These are phyloP conservation scores for Diplocarpon rosae DNA, from an alignment of 2,329 filamentous ascomycete genomes.

Conservation along the genomic window DNA sequence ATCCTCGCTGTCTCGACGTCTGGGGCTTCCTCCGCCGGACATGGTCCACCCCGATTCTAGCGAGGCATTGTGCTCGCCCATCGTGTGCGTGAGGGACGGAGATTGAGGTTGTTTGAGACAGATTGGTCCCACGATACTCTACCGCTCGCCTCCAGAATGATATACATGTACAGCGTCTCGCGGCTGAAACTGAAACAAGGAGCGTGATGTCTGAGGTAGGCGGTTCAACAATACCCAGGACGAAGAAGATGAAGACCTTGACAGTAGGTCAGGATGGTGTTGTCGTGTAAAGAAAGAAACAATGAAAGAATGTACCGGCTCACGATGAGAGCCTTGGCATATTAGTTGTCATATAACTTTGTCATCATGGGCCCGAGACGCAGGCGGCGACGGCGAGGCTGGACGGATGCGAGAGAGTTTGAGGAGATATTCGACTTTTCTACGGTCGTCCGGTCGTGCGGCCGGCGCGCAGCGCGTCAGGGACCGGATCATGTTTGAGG, in stretches of 20 bases:
- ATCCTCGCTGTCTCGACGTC: slow-evolving; percentile 21
- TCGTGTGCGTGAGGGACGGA: slow-evolving; percentile 5
- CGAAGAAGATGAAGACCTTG: no score
- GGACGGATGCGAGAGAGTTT: slow-evolving; percentile 1
- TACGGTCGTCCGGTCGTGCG: slow-evolving; percentile 3
- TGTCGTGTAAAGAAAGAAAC: slow-evolving; percentile 9
- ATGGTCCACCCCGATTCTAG: slow-evolving; percentile 16
- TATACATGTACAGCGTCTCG: neutral
- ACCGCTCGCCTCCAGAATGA: neutral
- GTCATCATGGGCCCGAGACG: no score
- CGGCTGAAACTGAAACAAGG: neutral
- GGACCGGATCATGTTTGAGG: slow-evolving; percentile 35
- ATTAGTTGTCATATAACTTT: no score
- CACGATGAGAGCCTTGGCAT: no score
- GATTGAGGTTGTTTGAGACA: slow-evolving; percentile 6
- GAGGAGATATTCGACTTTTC: slow-evolving; percentile 18
- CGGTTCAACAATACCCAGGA: no score
- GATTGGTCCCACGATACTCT: slow-evolving; percentile 9
- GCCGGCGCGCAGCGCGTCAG: no score
- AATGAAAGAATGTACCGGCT: no score
- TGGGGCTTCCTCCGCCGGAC: slow-evolving; percentile 11
- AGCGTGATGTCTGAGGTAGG: slow-evolving; percentile 12
- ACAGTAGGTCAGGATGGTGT: slow-evolving; percentile 9
- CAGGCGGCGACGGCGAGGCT: slow-evolving; percentile 10
- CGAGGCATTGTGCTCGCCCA: slow-evolving; percentile 15